These are phyloP conservation scores for Mycena indigotica DNA, from an alignment of 768 basidiomycete species.

Conservation along the genomic window DNA sequence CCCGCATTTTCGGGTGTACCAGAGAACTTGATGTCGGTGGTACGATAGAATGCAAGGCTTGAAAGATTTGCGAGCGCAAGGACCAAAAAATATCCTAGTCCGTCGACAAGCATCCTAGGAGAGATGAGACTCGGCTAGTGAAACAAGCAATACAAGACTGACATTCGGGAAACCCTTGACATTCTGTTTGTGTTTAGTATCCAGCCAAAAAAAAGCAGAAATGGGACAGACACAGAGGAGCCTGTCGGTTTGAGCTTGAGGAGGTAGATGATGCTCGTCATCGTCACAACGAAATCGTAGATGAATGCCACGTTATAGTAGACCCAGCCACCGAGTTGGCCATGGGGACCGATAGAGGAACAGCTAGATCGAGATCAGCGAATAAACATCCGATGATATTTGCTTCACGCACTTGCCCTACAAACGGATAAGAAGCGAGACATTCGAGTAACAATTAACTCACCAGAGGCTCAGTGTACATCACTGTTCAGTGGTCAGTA, in stretches of 20 bases:
- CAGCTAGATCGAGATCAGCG: too few relatives aligned
- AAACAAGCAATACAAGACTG: background rate
- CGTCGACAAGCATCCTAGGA: background rate
- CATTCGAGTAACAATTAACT: slow-evolving; percentile 1
- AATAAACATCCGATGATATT: too few relatives aligned
- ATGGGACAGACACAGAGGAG: background rate
- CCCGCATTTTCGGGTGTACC: too few relatives aligned
- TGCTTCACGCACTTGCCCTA: slow-evolving; percentile 54
- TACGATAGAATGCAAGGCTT: background rate
- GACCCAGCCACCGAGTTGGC: background rate
- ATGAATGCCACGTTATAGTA: background rate
- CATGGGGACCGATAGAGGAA: background rate
- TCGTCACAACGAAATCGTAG: background rate
- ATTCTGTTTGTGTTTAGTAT: slow-evolving; percentile 11
- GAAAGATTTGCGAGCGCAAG: background rate
- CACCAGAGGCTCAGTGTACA: slow-evolving; percentile 15
- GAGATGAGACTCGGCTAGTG: background rate
- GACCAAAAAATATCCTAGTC: background rate
- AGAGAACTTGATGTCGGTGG: background rate
- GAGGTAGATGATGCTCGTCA: background rate
- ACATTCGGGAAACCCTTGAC: slow-evolving; percentile 17
- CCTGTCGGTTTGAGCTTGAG: background rate
- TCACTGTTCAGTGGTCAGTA: slow-evolving; percentile 21
- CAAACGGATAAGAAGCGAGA: background rate
- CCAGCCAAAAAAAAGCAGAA: too few relatives aligned